Evolutionary conservation across 2,329 filamentous ascomycete genomes (phyloP), one percentile per base, ranked within the genome.

Genomic region (Emmonsia crescens): DNA sequence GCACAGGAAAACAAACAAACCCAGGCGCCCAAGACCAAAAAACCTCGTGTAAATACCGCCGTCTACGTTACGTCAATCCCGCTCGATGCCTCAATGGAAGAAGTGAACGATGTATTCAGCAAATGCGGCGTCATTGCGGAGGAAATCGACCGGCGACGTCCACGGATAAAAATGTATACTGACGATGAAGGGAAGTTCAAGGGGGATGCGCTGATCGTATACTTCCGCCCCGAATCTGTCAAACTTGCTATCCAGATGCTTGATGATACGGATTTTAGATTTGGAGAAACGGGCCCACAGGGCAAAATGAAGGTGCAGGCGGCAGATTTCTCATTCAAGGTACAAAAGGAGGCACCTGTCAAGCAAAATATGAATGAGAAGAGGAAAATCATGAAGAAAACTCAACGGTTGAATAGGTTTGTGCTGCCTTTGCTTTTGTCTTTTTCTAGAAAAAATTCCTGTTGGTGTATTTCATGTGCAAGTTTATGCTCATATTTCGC

Each of bases 151-250:
- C 91, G 86, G 69, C 89, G 90, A 61, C 84, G 86, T 54, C 90
- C 91, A 52, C 87, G 94, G 44, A 93, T 99, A 76, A 97, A 96
- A 77, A 85, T 99, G 74, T 99, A 99, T 76, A 85, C 81, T 24
- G 87, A 96, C 72, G 85, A 88, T 1, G 77, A 86, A 1, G 94
- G 91, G 24, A 83, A 85, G 19, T 96, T 96, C 81, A 97, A 96
- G 72, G 94, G 94, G 64, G 92, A 97, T 72, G 92, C 90, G 2
- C 81, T 99, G 38, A 80, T 99, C 60, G 89, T 97, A 42, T 99
- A 95, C 77, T 96, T 96, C 82, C 90, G 94, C 68, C 89, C 91
- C 0, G 91, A 96, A 71, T 95, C 89, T n/a, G 93, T 99, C 62
- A 80, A 88, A 49, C 87, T 79, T 59, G 76, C 80, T 1, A 75